phyloP scores from a whole-genome alignment of 352 stramenopile species.

The Globisporangium parvum region DNA sequence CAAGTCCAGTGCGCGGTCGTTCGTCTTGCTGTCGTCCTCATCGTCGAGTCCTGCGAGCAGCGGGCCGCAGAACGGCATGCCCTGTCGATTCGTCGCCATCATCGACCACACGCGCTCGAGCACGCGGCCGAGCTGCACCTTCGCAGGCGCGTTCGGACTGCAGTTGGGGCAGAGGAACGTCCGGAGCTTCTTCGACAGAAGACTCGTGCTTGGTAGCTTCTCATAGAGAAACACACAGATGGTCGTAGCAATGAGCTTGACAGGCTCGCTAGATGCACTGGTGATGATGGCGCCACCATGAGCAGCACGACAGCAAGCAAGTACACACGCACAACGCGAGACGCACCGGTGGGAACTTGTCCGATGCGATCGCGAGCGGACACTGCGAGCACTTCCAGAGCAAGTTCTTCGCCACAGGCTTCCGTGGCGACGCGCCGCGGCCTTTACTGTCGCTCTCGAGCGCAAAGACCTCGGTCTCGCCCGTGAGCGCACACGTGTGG shows the following conservation, averaged over 20 bases:
- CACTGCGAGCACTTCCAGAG: conserved; percentile 82
- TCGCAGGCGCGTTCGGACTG: conserved; percentile 39
- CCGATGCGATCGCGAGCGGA: conserved; percentile 55
- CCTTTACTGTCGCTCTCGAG: conserved; percentile 33
- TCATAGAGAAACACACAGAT: neutral
- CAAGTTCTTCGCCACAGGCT: conserved; percentile 42
- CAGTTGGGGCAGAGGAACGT: conserved; percentile 72
- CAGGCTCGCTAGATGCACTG: too few species aligned
- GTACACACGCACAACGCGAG: neutral
- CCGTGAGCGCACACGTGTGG: conserved; percentile 65
- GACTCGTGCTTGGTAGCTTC: conserved; percentile 51
- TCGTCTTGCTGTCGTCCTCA: conserved; percentile 14
- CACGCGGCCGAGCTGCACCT: conserved; percentile 69
- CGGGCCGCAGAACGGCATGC: conserved; percentile 74
- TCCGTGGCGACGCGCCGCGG: conserved; percentile 45
- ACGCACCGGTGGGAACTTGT: conserved; percentile 50
- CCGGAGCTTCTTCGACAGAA: conserved; percentile 59
- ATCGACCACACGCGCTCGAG: conserved; percentile 84
- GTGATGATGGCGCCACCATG: conserved; percentile 1
- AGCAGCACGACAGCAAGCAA: neutral
- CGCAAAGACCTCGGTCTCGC: conserved; percentile 42
- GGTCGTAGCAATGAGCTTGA: neutral
- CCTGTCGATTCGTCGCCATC: conserved; percentile 80
- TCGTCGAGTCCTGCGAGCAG: conserved; percentile 58
- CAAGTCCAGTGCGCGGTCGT: conserved; percentile 34